Conservation (phyloP, 192 early-diverging fungal species). For the Umbelopsis ramanniana region DNA sequence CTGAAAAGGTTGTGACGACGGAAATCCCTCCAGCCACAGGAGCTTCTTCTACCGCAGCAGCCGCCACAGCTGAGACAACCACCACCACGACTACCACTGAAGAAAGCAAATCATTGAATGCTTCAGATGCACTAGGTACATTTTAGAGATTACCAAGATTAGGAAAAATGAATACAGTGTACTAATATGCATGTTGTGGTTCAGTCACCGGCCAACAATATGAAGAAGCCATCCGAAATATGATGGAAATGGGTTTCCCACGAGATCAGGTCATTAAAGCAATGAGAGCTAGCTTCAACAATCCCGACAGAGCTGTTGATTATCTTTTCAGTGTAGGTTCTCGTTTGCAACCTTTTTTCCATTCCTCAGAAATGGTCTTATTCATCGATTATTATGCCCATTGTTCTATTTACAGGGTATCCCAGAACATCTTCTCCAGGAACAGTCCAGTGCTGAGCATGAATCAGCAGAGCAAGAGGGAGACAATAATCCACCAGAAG, state of each 20-base stretch:
- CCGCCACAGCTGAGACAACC: conserved; percentile 44
- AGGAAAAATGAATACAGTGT: neutral
- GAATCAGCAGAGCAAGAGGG: conserved; percentile 5
- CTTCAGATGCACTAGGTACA: conserved; percentile 1
- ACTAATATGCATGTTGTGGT: neutral
- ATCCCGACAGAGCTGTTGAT: conserved; percentile 96
- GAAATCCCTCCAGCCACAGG: conserved; percentile 43
- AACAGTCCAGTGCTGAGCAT: conserved; percentile 48
- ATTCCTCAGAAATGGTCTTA: neutral
- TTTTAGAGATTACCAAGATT: neutral
- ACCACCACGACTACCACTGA: conserved; percentile 53
- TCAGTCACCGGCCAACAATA: conserved; percentile 79
- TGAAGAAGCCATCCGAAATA: conserved; percentile 80
- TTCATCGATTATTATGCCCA: too few species aligned
- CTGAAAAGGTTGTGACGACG: conserved; percentile 48
- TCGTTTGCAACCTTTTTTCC: neutral
- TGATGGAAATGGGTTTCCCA: conserved; percentile 96
- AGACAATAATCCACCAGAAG: neutral
- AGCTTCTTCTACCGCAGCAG: conserved; percentile 31
- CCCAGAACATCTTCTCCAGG: conserved; percentile 67
- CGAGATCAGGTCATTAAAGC: conserved; percentile 84
- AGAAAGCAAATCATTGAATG: neutral
- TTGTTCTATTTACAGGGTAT: conserved; percentile 66
- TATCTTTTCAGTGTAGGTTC: conserved; percentile 85
- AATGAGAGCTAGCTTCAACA: conserved; percentile 97